Evolutionary conservation across 306 rosid species (phyloP).

Genomic region (Castanospermum australe): DNA sequence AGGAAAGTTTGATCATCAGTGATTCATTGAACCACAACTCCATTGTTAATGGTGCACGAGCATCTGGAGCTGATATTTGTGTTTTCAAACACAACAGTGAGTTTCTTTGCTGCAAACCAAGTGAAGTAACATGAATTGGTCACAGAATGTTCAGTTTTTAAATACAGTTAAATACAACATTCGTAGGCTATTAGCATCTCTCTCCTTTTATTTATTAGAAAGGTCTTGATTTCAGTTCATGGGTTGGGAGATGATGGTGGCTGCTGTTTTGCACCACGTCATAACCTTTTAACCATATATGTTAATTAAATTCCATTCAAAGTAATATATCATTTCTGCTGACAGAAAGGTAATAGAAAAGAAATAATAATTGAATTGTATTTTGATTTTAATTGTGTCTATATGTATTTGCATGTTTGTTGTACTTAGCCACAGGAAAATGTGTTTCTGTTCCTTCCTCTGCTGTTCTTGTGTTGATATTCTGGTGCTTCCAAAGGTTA

Average conservation of each 20-base stretch:
- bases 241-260: neutral
- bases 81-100: constrained; percentile 67
- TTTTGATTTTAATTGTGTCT: constrained; percentile 16
- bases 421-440: neutral
- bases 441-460: too few relatives aligned
- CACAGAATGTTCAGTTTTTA: neutral
- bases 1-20: constrained; percentile 72
- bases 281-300: neutral
- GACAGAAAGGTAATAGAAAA: neutral
- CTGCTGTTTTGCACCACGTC: neutral
- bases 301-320: neutral
- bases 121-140: neutral
- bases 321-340: constrained; percentile 1
- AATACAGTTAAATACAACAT: neutral
- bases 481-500: neutral
- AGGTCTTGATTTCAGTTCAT: neutral
- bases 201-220: neutral
- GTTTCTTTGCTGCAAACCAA: neutral
- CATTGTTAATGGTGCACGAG: constrained; percentile 74
- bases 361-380: neutral
- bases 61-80: constrained; percentile 67
- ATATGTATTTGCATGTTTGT: neutral
- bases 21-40: constrained; percentile 80
- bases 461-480: constrained; percentile 13
- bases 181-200: neutral